phyloP scores from a whole-genome alignment of 306 rosid genomes.

The Malus domestica region ASM211411v1 NC_041792.1:17175907-17176406 shows the following conservation, averaged over 20 bases:
- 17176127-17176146: slow-evolving; percentile 1
- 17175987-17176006: slow-evolving; percentile 76
- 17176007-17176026: slow-evolving; percentile 17
- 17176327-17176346: too few relatives aligned
- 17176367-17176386: too few relatives aligned
- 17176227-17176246: not conserved
- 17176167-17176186: not conserved
- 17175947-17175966: slow-evolving; percentile 84
- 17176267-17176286: not conserved
- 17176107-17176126: not conserved
- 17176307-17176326: too few relatives aligned
- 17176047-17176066: not conserved
- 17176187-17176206: not conserved
- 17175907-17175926: slow-evolving; percentile 48
- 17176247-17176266: not conserved
- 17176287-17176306: not conserved
- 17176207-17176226: not conserved
- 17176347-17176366: too few relatives aligned
- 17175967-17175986: slow-evolving; percentile 72
- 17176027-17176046: slow-evolving; percentile 1
- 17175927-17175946: slow-evolving; percentile 39
- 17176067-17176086: not conserved
- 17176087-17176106: slow-evolving; percentile 3
- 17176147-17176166: not conserved
- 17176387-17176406: too few relatives aligned